Conservation (phyloP, 345 rosid genomes). For the Rhodamnia rubescens region DNA sequence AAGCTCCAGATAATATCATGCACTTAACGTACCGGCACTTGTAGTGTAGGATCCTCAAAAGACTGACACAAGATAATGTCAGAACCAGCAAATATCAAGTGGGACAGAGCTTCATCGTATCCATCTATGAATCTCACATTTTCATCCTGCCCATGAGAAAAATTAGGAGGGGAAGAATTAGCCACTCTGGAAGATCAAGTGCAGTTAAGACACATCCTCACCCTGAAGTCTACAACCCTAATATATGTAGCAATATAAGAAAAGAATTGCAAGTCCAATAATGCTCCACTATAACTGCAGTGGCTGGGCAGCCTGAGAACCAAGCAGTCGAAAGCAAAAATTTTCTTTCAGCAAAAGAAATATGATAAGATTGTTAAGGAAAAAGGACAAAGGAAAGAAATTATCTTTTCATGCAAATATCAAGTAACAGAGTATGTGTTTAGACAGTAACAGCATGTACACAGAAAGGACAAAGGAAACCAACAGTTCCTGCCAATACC, state of each 20-base stretch:
- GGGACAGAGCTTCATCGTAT: constrained; percentile 36
- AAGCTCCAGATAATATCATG: background rate
- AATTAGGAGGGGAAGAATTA: background rate
- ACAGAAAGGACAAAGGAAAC: background rate
- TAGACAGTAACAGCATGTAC: background rate
- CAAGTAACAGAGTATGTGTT: background rate
- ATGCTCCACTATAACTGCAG: background rate
- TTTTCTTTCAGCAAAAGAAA: background rate
- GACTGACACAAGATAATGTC: constrained; percentile 48
- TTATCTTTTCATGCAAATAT: background rate
- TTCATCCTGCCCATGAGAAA: constrained; percentile 24
- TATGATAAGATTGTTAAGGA: background rate
- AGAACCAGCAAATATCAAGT: constrained; percentile 49
- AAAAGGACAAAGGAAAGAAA: background rate
- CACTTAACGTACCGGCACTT: constrained; percentile 43
- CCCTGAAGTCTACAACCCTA: background rate
- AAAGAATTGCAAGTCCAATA: background rate
- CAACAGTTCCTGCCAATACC: constrained; percentile 16
- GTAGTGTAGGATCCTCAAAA: constrained; percentile 45
- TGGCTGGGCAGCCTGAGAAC: background rate
- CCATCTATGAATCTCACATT: constrained; percentile 24
- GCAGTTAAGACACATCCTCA: background rate
- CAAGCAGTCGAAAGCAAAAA: background rate
- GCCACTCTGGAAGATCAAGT: background rate
- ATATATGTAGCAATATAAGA: background rate